These are phyloP conservation scores for Chytriomyces sp. DNA, from an alignment of 192 early-diverging fungal genomes.

Conservation along the genomic window DNA sequence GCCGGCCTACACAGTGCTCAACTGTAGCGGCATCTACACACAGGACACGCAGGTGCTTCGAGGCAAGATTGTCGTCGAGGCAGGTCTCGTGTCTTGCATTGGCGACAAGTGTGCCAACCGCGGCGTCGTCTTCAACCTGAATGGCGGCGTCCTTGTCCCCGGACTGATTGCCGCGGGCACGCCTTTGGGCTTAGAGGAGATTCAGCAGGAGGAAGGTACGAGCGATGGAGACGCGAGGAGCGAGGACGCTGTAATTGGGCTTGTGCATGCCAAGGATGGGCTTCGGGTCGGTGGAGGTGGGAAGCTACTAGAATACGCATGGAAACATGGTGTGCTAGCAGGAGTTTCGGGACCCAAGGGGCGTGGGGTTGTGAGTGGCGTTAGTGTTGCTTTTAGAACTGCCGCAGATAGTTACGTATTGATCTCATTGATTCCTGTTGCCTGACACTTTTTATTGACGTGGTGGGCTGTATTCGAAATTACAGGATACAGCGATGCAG, in stretches of 20 bases:
- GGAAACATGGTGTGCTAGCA: conserved; percentile 61
- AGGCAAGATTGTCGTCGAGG: conserved; percentile 54
- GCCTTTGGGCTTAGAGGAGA: conserved; percentile 67
- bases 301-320: conserved; percentile 19
- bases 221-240: conserved; percentile 54
- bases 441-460: not conserved
- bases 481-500: conserved; percentile 37
- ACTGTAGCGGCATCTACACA: conserved; percentile 45
- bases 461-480: not conserved
- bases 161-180: conserved; percentile 57
- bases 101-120: conserved; percentile 32
- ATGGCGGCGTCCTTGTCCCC: conserved; percentile 63
- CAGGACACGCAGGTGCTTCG: conserved; percentile 37
- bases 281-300: conserved; percentile 53
- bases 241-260: conserved; percentile 33
- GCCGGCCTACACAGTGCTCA: conserved; percentile 39
- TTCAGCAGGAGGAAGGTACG: conserved; percentile 58
- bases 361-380: conserved; percentile 56
- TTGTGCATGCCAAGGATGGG: conserved; percentile 64
- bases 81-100: conserved; percentile 60
- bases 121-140: conserved; percentile 51
- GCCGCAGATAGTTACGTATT: conserved; percentile 55
- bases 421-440: conserved; percentile 10
- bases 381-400: conserved; percentile 69
- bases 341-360: conserved; percentile 60